Percentiles rank a stretch among this genome's conserved stretches.
Conservation (phyloP, 2,329 filamentous ascomycete genomes). For the Emmonsiellopsis sp. region DNA sequence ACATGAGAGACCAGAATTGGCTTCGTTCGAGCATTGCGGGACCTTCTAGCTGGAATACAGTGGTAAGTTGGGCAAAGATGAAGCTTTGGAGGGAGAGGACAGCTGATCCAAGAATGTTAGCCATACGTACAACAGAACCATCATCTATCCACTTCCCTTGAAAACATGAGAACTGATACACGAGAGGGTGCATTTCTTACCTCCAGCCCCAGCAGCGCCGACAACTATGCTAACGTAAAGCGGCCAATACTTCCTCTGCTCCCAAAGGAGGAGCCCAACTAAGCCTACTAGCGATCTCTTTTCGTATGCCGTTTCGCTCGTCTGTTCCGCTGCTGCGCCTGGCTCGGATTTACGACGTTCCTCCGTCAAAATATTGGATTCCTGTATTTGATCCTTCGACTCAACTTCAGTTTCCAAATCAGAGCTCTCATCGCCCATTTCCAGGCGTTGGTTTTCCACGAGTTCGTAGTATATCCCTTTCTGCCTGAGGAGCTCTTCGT, state of each 20-base stretch:
- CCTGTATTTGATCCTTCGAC: not conserved
- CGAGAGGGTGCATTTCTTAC: slow-evolving; percentile 13
- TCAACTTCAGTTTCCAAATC: not conserved
- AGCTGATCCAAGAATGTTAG: slow-evolving; percentile 8
- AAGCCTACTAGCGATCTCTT: slow-evolving; percentile 12
- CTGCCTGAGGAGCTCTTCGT: slow-evolving; percentile 57
- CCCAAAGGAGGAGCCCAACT: slow-evolving; percentile 21
- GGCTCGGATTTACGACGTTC: not conserved
- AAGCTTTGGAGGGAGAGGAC: slow-evolving; percentile 28
- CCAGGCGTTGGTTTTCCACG: slow-evolving; percentile 40
- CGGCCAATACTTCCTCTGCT: slow-evolving; percentile 22
- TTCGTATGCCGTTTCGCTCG: slow-evolving; percentile 1
- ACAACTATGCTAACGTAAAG: slow-evolving; percentile 19
- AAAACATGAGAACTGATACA: not conserved
- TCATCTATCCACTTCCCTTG: not conserved
- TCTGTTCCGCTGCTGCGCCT: slow-evolving; percentile 5
- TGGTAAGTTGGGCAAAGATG: slow-evolving; percentile 40
- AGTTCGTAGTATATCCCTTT: slow-evolving; percentile 57
- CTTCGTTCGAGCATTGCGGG: slow-evolving; percentile 29
- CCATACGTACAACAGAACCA: too few relatives aligned
- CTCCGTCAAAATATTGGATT: not conserved
- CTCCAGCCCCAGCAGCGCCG: slow-evolving; percentile 20
- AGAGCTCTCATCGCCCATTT: slow-evolving; percentile 8
- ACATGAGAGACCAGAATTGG: slow-evolving; percentile 47
- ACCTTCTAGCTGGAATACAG: slow-evolving; percentile 37